Evolutionary conservation across 2,329 filamentous ascomycete species (phyloP).

Genomic region (Coniochaeta prunicola): DNA sequence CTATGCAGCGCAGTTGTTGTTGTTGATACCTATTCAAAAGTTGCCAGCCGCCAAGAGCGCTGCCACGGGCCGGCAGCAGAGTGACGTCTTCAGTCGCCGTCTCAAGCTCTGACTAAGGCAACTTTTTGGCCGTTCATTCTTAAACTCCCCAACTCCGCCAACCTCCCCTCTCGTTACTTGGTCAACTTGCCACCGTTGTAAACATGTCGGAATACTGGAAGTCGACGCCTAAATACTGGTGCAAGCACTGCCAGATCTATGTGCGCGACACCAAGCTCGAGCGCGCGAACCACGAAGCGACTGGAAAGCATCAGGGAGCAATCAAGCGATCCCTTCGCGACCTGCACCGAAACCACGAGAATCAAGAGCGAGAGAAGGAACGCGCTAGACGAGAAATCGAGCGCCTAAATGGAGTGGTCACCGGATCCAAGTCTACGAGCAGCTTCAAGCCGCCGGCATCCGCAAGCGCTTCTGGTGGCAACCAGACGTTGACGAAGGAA

Average conservation of each 20-base stretch:
- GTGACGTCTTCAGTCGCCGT: background rate
- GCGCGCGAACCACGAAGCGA: slow-evolving; percentile 81
- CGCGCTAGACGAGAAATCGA: slow-evolving; percentile 79
- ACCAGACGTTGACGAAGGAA: slow-evolving; percentile 42
- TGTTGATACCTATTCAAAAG: too few relatives aligned
- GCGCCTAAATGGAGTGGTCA: slow-evolving; percentile 70
- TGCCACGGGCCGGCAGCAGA: background rate
- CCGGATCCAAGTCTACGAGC: slow-evolving; percentile 27
- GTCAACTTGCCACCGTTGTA: background rate
- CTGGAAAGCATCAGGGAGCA: slow-evolving; percentile 73
- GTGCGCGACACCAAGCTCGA: slow-evolving; percentile 91
- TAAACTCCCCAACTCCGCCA: too few relatives aligned
- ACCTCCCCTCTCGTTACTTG: background rate
- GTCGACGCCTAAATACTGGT: slow-evolving; percentile 95
- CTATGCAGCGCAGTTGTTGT: too few relatives aligned
- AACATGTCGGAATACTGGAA: slow-evolving; percentile 98
- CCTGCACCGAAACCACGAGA: slow-evolving; percentile 77
- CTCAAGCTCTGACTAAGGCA: too few relatives aligned
- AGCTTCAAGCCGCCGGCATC: slow-evolving; percentile 5
- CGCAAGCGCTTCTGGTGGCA: slow-evolving; percentile 6
- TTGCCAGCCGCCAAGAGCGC: too few relatives aligned
- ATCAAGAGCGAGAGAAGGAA: slow-evolving; percentile 73
- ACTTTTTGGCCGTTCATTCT: too few relatives aligned
- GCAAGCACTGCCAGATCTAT: slow-evolving; percentile 88
- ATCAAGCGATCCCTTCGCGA: slow-evolving; percentile 87